Evolutionary conservation across 1,284 basidiomycete species (phyloP).

Genomic region (Clitocybe nebularis): DNA sequence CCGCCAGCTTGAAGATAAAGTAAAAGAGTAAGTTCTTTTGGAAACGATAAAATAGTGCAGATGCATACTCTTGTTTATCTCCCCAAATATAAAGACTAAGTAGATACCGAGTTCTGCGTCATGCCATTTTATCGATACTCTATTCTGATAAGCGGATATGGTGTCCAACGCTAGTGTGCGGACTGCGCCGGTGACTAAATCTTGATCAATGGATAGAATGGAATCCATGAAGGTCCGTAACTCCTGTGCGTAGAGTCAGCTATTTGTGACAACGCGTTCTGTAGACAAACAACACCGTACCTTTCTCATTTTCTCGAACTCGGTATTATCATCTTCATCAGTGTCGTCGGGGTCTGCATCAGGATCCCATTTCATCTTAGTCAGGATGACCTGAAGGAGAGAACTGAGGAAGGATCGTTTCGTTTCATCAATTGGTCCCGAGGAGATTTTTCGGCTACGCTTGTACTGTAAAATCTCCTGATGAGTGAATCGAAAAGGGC

Average conservation of each 20-base stretch:
- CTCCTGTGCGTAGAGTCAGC: slow-evolving; percentile 59
- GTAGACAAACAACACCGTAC: slow-evolving; percentile 34
- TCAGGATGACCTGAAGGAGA: slow-evolving; percentile 76
- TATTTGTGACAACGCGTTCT: background rate
- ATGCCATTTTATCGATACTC: slow-evolving; percentile 78
- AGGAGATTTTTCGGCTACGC: slow-evolving; percentile 63
- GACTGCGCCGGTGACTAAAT: slow-evolving; percentile 73
- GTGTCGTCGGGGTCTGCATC: slow-evolving; percentile 78
- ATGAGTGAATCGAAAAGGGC: background rate
- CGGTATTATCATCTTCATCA: slow-evolving; percentile 85
- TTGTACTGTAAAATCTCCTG: slow-evolving; percentile 59
- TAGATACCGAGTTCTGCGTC: slow-evolving; percentile 92
- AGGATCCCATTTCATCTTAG: slow-evolving; percentile 92
- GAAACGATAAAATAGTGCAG: slow-evolving; percentile 7
- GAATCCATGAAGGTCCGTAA: slow-evolving; percentile 81
- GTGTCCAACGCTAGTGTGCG: slow-evolving; percentile 71
- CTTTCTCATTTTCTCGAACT: slow-evolving; percentile 86
- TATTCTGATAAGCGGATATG: slow-evolving; percentile 62
- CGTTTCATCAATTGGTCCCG: slow-evolving; percentile 64
- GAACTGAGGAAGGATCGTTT: slow-evolving; percentile 81
- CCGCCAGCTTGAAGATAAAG: slow-evolving; percentile 45
- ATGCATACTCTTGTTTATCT: slow-evolving; percentile 75
- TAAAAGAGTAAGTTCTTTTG: too few relatives aligned
- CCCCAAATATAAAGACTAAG: slow-evolving; percentile 91
- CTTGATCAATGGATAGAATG: slow-evolving; percentile 76